Conservation (phyloP, 495 filamentous ascomycete species). For the Aspergillus biplanus region DNA sequence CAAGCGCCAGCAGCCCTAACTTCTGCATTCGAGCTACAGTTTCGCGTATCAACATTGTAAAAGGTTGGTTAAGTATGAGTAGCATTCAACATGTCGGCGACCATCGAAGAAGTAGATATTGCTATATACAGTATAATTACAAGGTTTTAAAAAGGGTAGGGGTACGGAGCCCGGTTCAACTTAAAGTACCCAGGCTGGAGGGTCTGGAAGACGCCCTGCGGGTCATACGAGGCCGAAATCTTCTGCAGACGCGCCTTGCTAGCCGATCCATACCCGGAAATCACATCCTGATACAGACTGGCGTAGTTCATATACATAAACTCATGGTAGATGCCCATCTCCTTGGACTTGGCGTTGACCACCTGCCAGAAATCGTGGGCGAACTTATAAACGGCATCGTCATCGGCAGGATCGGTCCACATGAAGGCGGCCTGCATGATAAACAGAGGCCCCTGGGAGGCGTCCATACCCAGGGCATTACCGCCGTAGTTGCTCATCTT, state of each 20-base stretch:
- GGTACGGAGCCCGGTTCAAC: slow-evolving; percentile 3
- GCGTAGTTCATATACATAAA: slow-evolving; percentile 62
- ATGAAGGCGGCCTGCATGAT: slow-evolving; percentile 39
- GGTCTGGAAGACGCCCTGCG: slow-evolving; percentile 14
- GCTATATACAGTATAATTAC: neutral
- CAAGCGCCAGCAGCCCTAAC: no score
- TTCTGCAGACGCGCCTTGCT: slow-evolving; percentile 17
- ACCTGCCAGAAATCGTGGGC: slow-evolving; percentile 25
- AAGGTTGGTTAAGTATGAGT: no score
- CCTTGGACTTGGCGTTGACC: slow-evolving; percentile 40
- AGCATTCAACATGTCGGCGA: no score
- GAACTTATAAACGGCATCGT: slow-evolving; percentile 30
- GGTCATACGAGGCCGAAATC: slow-evolving; percentile 13
- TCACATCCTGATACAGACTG: slow-evolving; percentile 17
- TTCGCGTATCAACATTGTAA: no score
- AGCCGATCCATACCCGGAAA: slow-evolving; percentile 12
- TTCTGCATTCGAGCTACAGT: no score
- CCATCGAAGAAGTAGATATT: neutral
- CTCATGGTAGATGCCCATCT: slow-evolving; percentile 44
- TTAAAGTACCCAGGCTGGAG: slow-evolving; percentile 21
- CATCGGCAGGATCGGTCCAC: slow-evolving; percentile 41
- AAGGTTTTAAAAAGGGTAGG: slow-evolving; percentile 10
- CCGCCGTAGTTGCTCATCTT: slow-evolving; percentile 50
- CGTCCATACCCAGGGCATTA: slow-evolving; percentile 56
- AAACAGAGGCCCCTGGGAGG: slow-evolving; percentile 40